Evolutionary conservation across 2,329 filamentous ascomycete species (phyloP).

Genomic region (Apiospora koreana): DNA sequence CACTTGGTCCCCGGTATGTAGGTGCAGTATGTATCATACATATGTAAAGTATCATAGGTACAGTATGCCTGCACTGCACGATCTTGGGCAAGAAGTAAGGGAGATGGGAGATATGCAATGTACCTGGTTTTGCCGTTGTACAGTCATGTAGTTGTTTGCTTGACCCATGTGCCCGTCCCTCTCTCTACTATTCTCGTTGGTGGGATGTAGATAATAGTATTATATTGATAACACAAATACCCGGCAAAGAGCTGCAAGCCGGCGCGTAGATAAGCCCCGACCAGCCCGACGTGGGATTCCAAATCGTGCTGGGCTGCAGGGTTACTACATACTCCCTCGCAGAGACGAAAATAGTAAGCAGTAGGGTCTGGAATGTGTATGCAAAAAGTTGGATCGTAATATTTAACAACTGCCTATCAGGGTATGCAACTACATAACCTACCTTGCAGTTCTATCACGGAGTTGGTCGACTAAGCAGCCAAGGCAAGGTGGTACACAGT

Average conservation of each 20-base stretch:
- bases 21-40: too few species aligned
- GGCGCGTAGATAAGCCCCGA: conserved; percentile 4
- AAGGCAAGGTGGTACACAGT: background rate
- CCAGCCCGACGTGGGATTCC: background rate
- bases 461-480: background rate
- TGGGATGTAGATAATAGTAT: too few species aligned
- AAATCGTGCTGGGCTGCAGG: background rate
- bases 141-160: background rate
- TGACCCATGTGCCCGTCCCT: background rate
- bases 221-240: background rate
- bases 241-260: background rate
- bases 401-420: background rate
- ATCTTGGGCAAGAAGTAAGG: background rate
- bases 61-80: background rate
- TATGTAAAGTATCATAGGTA: too few species aligned
- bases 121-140: background rate
- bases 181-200: background rate
- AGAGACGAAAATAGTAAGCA: background rate
- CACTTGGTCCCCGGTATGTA: too few species aligned
- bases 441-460: background rate
- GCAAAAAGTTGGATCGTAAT: background rate
- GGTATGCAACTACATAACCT: background rate
- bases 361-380: background rate
- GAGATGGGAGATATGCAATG: background rate
- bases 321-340: background rate